Conservation (phyloP, 1,284 basidiomycete species). For the Meripilus lineatus region DNA sequence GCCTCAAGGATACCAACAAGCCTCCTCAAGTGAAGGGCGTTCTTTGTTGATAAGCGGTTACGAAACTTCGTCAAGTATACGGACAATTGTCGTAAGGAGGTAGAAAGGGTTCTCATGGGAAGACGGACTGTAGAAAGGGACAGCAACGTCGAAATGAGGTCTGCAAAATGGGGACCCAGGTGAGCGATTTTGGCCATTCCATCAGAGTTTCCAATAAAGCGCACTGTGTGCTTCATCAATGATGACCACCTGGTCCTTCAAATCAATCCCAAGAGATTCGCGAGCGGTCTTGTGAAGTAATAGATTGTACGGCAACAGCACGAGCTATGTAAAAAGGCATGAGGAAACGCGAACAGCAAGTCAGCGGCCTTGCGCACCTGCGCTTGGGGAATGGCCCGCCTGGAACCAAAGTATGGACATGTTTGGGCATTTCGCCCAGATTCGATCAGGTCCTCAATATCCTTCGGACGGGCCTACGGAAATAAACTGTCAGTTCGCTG, state of each 20-base stretch:
- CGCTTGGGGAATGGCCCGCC: slow-evolving; percentile 84
- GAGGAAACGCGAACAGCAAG: slow-evolving; percentile 3
- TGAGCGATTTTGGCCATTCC: too few species aligned
- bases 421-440: slow-evolving; percentile 64
- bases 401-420: slow-evolving; percentile 93
- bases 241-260: slow-evolving; percentile 81
- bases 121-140: slow-evolving; percentile 79
- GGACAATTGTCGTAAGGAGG: slow-evolving; percentile 74
- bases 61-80: slow-evolving; percentile 80
- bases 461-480: slow-evolving; percentile 76
- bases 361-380: slow-evolving; percentile 55
- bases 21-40: slow-evolving; percentile 79
- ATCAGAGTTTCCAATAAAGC: too few species aligned
- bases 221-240: slow-evolving; percentile 97
- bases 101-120: slow-evolving; percentile 51
- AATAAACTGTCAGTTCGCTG: neutral
- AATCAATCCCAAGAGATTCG: slow-evolving; percentile 82
- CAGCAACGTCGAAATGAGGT: slow-evolving; percentile 84
- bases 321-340: slow-evolving; percentile 48
- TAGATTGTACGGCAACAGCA: slow-evolving; percentile 93
- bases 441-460: slow-evolving; percentile 89
- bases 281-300: slow-evolving; percentile 82
- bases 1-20: slow-evolving; percentile 71
- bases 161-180: slow-evolving; percentile 38
- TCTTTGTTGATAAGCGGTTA: slow-evolving; percentile 66